Conservation (phyloP, 257 asterid species). For the Lycium ferocissimum region DNA sequence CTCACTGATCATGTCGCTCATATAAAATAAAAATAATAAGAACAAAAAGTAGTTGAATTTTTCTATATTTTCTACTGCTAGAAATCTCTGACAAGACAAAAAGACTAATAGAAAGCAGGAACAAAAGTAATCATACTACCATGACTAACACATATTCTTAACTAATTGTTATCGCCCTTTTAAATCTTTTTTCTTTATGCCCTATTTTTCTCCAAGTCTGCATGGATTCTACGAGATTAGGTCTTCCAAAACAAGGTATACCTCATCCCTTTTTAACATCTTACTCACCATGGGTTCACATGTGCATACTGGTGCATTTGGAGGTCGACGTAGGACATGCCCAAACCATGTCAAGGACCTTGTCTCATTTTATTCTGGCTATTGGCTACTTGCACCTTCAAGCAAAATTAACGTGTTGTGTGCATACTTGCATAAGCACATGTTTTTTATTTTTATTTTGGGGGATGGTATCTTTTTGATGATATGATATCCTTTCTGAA, state of each 20-base stretch:
- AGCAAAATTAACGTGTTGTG: not conserved
- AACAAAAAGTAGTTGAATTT: not conserved
- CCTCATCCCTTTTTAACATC: not conserved
- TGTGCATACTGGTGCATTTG: not conserved
- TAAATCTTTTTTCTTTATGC: not conserved
- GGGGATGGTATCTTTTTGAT: not conserved
- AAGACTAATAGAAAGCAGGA: not conserved
- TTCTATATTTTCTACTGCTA: not conserved
- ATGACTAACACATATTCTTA: not conserved
- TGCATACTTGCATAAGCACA: not conserved
- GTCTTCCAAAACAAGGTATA: not conserved
- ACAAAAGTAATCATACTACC: not conserved
- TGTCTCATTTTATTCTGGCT: not conserved
- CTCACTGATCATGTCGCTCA: too few relatives aligned
- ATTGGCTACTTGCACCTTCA: not conserved
- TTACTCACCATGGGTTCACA: not conserved
- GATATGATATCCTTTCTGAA: not conserved
- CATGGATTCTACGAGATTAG: not conserved
- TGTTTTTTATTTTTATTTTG: conserved; percentile 5
- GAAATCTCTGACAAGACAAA: not conserved
- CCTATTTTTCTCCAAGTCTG: not conserved
- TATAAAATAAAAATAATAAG: not conserved
- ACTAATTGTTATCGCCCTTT: not conserved
- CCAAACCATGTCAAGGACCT: not conserved
- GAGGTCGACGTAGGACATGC: not conserved